Base-by-base conservation (phyloP, 345 rosid species). In the Acer yangbiense region DNA sequence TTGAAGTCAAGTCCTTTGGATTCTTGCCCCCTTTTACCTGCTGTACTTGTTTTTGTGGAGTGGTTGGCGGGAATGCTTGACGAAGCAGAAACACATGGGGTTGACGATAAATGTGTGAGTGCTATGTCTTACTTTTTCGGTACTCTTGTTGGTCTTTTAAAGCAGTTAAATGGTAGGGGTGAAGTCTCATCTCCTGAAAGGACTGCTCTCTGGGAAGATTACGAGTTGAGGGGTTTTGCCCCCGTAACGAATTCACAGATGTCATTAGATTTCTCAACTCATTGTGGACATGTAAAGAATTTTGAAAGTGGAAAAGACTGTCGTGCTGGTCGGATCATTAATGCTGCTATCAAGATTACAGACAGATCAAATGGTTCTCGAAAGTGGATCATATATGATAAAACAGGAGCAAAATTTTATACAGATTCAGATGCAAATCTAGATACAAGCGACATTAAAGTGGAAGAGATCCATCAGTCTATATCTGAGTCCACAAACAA, bases 121-220 rank as follows among this genome's bases (percentile, higher is more conserved):
- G 91, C 92, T 0, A 74, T 89, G 68, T 83, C 91, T 55, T 92
- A 87, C 85, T 92, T 95, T 83, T 86, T 87, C 71, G 69, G 83
- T 75, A 79, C 83, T 71, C 86, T 92, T 16, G 69, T 82, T 73
- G 76, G 81, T 72, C 86, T 93, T 64, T 82, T 90, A 72, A 84
- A 81, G 86, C 82, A 58, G 76, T 48, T 92, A 41, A 83, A 85
- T 57, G 25, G 48, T 62, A 79, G 71, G 46, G 70, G 65, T 44
- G 85, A 77, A 71, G 75, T 55, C 9, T 57, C 77, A 43, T 72
- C 83, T 73, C 76, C 69, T 44, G 70, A 68, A 50, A 78, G 21
- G 35, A 65, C 75, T 77, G 89, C 94, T 83, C 87, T 93, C 11
- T 95, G 99, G 98, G 99, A 93, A 85, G 98, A 95, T 84, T 88